phyloP scores from a whole-genome alignment of 2,329 filamentous ascomycete species.

The Pseudophaeomoniella oleicola region DNA sequence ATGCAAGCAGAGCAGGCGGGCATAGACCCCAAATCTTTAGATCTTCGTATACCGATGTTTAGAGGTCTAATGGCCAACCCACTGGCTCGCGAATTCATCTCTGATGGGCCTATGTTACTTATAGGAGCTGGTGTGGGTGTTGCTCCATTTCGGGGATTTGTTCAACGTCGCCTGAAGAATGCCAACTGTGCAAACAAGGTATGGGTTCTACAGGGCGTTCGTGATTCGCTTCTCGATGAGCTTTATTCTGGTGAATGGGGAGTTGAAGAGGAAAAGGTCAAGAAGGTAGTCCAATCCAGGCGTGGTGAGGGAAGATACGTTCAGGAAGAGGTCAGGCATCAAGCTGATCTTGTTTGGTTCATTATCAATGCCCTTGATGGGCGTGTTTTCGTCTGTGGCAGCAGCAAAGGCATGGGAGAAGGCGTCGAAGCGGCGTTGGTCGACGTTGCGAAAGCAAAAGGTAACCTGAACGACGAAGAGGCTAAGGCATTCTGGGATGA shows the following conservation, averaged over 20 bases:
- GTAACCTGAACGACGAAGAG: constrained; percentile 67
- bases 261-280: constrained; percentile 75
- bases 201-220: constrained; percentile 86
- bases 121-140: constrained; percentile 95
- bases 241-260: constrained; percentile 95
- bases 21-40: constrained; percentile 32
- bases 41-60: constrained; percentile 88
- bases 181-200: constrained; percentile 97
- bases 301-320: constrained; percentile 77
- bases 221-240: constrained; percentile 90
- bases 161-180: constrained; percentile 82
- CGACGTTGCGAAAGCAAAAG: constrained; percentile 85
- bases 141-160: constrained; percentile 93
- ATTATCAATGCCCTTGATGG: constrained; percentile 95
- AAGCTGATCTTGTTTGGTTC: constrained; percentile 96
- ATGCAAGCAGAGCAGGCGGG: constrained; percentile 53
- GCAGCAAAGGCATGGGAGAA: constrained; percentile 92
- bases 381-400: constrained; percentile 90
- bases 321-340: constrained; percentile 81
- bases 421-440: constrained; percentile 79
- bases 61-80: constrained; percentile 96
- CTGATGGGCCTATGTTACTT: constrained; percentile 91
- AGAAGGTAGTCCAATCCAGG: constrained; percentile 65
- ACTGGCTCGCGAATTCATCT: constrained; percentile 76
- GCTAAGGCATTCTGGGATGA: constrained; percentile 77